Conservation (phyloP, 768 basidiomycete genomes). For the Cystobasidiopsis lactophilus region DNA sequence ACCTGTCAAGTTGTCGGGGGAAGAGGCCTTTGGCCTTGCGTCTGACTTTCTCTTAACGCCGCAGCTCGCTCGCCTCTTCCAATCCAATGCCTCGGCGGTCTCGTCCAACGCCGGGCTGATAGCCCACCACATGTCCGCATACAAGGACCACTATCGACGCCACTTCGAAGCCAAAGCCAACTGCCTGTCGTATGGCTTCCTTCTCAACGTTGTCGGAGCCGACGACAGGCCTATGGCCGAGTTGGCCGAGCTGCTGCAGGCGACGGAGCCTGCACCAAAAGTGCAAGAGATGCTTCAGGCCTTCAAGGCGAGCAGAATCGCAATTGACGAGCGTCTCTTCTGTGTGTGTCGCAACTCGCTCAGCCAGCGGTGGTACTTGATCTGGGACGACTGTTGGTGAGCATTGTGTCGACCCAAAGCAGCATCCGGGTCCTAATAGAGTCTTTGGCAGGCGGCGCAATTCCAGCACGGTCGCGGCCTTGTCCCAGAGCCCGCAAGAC, state of each 20-base stretch:
- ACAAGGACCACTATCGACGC: slow-evolving; percentile 33
- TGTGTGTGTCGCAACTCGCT: slow-evolving; percentile 33
- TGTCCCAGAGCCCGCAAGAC: slow-evolving; percentile 34
- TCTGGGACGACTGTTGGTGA: slow-evolving; percentile 41
- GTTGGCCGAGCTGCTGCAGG: slow-evolving; percentile 28
- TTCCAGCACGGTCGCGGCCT: slow-evolving; percentile 33
- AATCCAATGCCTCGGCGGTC: slow-evolving; percentile 5
- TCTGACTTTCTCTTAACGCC: slow-evolving; percentile 44
- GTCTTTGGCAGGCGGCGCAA: slow-evolving; percentile 37
- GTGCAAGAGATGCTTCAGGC: slow-evolving; percentile 34
- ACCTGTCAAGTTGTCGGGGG: slow-evolving; percentile 19
- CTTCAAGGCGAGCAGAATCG: slow-evolving; percentile 31
- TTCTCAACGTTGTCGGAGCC: slow-evolving; percentile 38
- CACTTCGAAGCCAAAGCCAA: slow-evolving; percentile 35
- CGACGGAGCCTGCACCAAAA: slow-evolving; percentile 36
- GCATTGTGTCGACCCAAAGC: too few relatives aligned
- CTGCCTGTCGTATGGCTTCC: slow-evolving; percentile 41
- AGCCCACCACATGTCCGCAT: slow-evolving; percentile 32
- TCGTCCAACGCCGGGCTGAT: slow-evolving; percentile 19
- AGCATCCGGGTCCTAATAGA: too few relatives aligned
- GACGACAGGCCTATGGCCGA: slow-evolving; percentile 30
- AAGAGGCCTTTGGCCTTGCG: slow-evolving; percentile 38
- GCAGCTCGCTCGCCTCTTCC: slow-evolving; percentile 28
- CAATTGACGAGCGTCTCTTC: slow-evolving; percentile 35
- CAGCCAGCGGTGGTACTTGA: slow-evolving; percentile 54